A percentile compares a stretch with the other conserved stretches of the same genome.
These are phyloP conservation scores for Pyricularia sp. DNA, from an alignment of 2,329 filamentous ascomycete species.

Conservation along the genomic window DNA sequence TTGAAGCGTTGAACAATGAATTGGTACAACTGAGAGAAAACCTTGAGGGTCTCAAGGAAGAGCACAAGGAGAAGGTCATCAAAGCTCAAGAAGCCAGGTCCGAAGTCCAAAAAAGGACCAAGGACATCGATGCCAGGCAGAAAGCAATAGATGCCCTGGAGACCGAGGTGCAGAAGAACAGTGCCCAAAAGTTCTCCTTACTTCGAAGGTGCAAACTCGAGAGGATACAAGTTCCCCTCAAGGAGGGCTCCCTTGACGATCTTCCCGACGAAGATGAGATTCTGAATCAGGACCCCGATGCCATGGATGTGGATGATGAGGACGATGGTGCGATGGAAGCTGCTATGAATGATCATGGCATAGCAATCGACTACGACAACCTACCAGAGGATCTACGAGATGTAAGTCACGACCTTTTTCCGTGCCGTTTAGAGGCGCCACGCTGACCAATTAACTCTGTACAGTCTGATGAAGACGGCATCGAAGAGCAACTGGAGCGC, in stretches of 20 bases:
- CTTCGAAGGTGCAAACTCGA: slow-evolving; percentile 86
- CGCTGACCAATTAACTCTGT: slow-evolving; percentile 14
- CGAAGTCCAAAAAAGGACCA: slow-evolving; percentile 72
- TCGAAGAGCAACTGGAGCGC: slow-evolving; percentile 66
- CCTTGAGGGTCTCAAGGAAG: slow-evolving; percentile 54
- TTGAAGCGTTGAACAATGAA: slow-evolving; percentile 61
- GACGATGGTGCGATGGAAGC: slow-evolving; percentile 47
- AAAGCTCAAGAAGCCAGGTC: slow-evolving; percentile 65
- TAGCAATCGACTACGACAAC: slow-evolving; percentile 72
- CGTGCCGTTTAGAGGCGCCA: background rate
- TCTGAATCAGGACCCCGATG: slow-evolving; percentile 64
- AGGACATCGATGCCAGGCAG: slow-evolving; percentile 60
- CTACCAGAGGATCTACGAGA: slow-evolving; percentile 73
- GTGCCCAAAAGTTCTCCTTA: slow-evolving; percentile 68
- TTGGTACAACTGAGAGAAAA: slow-evolving; percentile 63
- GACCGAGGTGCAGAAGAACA: slow-evolving; percentile 73
- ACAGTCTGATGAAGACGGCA: slow-evolving; percentile 53
- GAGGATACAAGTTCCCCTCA: slow-evolving; percentile 75
- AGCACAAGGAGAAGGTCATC: slow-evolving; percentile 56
- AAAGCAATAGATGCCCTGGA: slow-evolving; percentile 72
- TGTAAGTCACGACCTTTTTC: slow-evolving; percentile 31
- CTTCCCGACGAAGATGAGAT: slow-evolving; percentile 79
- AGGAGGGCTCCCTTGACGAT: slow-evolving; percentile 63
- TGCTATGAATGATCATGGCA: slow-evolving; percentile 77
- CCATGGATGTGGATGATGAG: slow-evolving; percentile 81